Conservation (phyloP, 768 basidiomycete species). For the Auricularia sp. region DNA sequence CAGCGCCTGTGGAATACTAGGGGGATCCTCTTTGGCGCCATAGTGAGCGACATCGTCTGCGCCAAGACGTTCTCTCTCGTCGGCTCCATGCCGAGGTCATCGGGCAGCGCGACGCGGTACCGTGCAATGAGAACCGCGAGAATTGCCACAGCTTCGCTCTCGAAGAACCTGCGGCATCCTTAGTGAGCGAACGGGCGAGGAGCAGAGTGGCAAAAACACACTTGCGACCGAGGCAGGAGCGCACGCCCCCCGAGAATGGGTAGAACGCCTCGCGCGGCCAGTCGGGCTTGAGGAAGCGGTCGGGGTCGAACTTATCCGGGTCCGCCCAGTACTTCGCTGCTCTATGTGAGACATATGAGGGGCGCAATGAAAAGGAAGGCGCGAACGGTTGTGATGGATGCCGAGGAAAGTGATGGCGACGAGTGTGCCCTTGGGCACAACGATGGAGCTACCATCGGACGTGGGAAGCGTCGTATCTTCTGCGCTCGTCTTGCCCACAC, state of each 20-base stretch:
- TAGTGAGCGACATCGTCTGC: not conserved
- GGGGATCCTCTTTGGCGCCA: not conserved
- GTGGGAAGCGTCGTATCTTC: constrained; percentile 18
- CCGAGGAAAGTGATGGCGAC: not conserved
- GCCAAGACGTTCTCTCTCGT: not conserved
- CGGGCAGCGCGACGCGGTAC: not conserved
- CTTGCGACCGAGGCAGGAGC: not conserved
- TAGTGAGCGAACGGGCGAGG: not conserved
- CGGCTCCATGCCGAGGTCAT: not conserved
- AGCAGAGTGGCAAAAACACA: not conserved
- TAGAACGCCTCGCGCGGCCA: constrained; percentile 47
- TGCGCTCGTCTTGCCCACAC: constrained; percentile 18
- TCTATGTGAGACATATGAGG: not conserved
- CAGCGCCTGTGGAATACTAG: too few relatives aligned
- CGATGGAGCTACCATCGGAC: not conserved
- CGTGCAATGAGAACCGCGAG: not conserved
- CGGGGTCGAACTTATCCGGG: constrained; percentile 36
- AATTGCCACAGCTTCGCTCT: not conserved
- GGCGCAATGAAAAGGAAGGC: not conserved
- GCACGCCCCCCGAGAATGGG: constrained; percentile 37
- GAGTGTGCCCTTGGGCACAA: not conserved
- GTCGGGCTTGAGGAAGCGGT: constrained; percentile 38
- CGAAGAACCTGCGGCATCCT: not conserved
- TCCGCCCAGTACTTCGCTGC: constrained; percentile 49
- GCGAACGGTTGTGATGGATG: constrained; percentile 8